Evolutionary conservation across 352 stramenopile genomes (phyloP).

Genomic region (Saprolegnia diclina): DNA sequence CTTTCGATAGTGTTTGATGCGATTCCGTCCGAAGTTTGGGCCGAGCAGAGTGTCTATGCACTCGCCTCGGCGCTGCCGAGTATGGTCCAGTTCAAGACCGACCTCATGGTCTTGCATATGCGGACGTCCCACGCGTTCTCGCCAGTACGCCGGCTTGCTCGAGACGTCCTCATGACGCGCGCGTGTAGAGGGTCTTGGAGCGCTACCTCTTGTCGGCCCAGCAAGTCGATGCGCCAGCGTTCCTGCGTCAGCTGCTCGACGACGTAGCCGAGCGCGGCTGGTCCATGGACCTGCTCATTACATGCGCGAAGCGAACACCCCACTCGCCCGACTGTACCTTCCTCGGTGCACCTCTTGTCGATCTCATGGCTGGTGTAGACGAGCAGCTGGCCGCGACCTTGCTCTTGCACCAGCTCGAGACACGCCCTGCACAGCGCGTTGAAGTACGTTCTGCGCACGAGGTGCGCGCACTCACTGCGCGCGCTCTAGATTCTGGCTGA

Average conservation of each 20-base stretch:
- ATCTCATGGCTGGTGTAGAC: slow-evolving; percentile 1
- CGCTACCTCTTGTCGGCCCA: not conserved
- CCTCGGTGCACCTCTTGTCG: no score
- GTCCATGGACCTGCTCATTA: not conserved
- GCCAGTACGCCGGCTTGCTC: not conserved
- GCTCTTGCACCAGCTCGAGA: not conserved
- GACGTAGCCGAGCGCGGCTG: not conserved
- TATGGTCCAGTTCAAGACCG: not conserved
- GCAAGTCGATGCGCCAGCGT: not conserved
- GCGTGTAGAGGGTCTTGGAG: not conserved
- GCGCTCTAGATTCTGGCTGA: not conserved
- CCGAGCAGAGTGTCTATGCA: not conserved
- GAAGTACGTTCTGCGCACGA: no score
- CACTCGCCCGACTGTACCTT: not conserved
- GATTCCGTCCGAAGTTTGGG: not conserved
- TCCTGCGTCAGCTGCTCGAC: not conserved
- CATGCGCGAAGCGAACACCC: not conserved
- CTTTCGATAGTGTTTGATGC: not conserved
- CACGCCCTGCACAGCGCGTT: not conserved
- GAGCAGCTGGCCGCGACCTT: slow-evolving; percentile 5
- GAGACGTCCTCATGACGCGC: not conserved
- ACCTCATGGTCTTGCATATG: not conserved
- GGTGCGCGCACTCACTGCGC: no score
- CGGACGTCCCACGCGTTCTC: not conserved
- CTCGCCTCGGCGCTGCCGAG: not conserved